These are phyloP conservation scores for Platanus orientalis DNA, from an alignment of 164 flowering plant genomes.

Conservation along the genomic window DNA sequence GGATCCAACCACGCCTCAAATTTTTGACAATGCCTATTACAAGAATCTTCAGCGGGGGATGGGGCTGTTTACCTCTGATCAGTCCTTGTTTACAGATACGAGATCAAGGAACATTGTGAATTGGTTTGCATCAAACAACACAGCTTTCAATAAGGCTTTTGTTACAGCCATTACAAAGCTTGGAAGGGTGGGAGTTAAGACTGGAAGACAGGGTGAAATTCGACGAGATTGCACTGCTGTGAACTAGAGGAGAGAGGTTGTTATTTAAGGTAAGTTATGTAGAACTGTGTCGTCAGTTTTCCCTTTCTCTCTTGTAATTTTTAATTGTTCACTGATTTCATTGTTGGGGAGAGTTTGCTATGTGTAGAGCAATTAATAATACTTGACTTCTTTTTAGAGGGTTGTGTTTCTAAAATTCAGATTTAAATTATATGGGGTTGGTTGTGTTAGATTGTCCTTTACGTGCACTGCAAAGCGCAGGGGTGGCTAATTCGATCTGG, in stretches of 20 bases:
- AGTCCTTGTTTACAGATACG: conserved; percentile 30
- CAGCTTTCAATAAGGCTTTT: conserved; percentile 33
- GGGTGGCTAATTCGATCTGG: no score
- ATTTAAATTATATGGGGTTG: no score
- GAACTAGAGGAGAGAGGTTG: conserved; percentile 13
- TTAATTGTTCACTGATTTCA: no score
- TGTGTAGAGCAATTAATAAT: no score
- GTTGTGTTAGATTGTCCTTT: no score
- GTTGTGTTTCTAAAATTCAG: no score
- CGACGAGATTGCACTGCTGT: conserved; percentile 30
- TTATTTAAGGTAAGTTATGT: not conserved
- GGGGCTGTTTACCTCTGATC: conserved; percentile 35
- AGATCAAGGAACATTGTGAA: conserved; percentile 27
- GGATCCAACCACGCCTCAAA: conserved; percentile 35
- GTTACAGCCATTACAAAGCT: conserved; percentile 44
- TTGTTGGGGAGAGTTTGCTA: no score
- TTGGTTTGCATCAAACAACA: conserved; percentile 27
- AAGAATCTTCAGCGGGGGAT: conserved; percentile 31
- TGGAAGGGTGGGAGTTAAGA: conserved; percentile 41
- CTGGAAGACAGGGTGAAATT: conserved; percentile 40
- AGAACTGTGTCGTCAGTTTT: no score
- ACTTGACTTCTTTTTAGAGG: no score
- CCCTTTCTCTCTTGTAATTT: no score
- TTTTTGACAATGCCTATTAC: conserved; percentile 29
- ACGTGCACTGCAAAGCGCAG: no score